phyloP scores from a whole-genome alignment of 2,329 filamentous ascomycete genomes.

The Cryphonectria japonica region DNA sequence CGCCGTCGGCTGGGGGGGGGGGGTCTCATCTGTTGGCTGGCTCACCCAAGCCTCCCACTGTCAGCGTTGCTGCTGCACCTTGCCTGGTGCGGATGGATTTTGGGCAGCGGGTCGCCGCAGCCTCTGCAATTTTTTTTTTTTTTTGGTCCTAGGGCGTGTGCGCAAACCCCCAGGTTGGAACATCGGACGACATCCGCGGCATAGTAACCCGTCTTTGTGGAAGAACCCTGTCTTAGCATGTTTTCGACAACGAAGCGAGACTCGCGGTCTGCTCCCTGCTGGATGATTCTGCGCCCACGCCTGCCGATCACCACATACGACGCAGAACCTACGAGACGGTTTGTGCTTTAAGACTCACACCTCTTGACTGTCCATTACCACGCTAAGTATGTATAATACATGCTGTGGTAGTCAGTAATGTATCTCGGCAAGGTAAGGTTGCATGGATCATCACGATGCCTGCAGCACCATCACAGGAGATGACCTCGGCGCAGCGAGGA shows the following conservation, averaged over 20 bases:
- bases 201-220: conserved; percentile 13
- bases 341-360: background rate
- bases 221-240: conserved; percentile 16
- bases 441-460: conserved; percentile 15
- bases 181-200: conserved; percentile 29
- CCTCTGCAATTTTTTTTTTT: background rate
- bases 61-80: background rate
- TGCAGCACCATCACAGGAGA: conserved; percentile 2
- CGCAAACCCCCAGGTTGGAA: conserved; percentile 6
- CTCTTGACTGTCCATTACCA: too few species aligned
- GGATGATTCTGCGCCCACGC: conserved; percentile 16
- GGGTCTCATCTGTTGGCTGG: conserved; percentile 10
- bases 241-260: conserved; percentile 15
- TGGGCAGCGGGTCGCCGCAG: conserved; percentile 23
- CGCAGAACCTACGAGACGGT: conserved; percentile 15
- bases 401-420: background rate
- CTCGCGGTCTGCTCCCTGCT: conserved; percentile 22
- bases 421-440: conserved; percentile 3
- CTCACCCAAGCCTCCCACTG: background rate
- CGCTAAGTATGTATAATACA: too few species aligned
- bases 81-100: background rate
- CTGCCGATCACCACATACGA: conserved; percentile 19
- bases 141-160: background rate
- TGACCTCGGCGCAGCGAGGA: conserved; percentile 16
- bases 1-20: background rate